phyloP scores from a whole-genome alignment of 495 filamentous ascomycete genomes.

The Penicillium maclennaniae region DNA sequence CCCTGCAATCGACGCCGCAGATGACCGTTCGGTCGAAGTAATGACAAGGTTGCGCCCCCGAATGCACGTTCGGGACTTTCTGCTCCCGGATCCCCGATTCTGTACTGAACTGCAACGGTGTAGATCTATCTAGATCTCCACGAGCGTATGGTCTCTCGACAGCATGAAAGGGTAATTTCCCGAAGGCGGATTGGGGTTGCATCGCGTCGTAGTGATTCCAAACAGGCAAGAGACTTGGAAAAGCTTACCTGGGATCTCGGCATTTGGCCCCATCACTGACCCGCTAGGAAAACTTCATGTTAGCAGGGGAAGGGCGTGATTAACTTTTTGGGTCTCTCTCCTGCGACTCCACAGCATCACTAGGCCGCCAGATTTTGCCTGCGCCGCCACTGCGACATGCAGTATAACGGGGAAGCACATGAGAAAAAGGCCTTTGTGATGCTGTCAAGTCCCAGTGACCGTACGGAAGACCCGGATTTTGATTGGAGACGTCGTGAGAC shows the following conservation, averaged over 20 bases:
- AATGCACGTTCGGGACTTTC: constrained; percentile 3
- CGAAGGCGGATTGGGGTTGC: constrained; percentile 24
- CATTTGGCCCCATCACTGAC: not conserved
- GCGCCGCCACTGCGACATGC: constrained; percentile 10
- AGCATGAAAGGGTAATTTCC: constrained; percentile 13
- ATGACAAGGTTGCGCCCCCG: constrained; percentile 13
- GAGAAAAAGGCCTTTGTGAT: constrained; percentile 26
- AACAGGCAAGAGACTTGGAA: constrained; percentile 23
- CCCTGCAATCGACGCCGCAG: not conserved
- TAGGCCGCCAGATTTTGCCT: constrained; percentile 13
- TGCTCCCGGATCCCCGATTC: constrained; percentile 12
- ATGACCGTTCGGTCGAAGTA: not conserved
- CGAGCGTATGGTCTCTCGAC: not conserved
- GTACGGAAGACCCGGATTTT: constrained; percentile 6
- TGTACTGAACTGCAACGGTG: constrained; percentile 14
- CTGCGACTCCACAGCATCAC: constrained; percentile 8
- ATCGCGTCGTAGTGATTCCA: constrained; percentile 24
- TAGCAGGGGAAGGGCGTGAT: constrained; percentile 2
- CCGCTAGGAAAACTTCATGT: not conserved
- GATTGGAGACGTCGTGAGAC: constrained; percentile 9
- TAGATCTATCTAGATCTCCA: constrained; percentile 19
- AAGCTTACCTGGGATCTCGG: constrained; percentile 15
- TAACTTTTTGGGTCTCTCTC: not conserved
- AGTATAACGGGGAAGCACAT: constrained; percentile 21
- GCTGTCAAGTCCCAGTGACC: constrained; percentile 16